A percentile compares a stretch with the other conserved stretches of the same genome.
phyloP scores from a whole-genome alignment of 176 grass and related monocot genomes.

The Musa schizocarpa region DNA sequence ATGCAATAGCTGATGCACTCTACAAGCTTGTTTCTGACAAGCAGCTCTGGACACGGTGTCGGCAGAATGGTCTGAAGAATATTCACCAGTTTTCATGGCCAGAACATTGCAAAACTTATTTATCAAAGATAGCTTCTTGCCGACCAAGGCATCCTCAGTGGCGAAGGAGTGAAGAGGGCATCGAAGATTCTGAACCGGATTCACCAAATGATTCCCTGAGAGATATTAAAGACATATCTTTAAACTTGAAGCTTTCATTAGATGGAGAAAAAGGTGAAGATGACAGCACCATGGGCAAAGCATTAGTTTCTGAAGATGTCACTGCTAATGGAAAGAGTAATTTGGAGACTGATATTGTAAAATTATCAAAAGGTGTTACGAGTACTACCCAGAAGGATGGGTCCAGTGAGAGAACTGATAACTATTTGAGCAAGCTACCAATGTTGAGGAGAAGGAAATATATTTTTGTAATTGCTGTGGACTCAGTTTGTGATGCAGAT shows the following conservation, averaged over 20 bases:
- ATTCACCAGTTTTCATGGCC: constrained; percentile 52
- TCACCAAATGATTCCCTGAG: constrained; percentile 37
- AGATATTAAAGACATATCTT: constrained; percentile 44
- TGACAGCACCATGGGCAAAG: constrained; percentile 1
- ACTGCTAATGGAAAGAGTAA: constrained; percentile 23
- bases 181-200: constrained; percentile 37
- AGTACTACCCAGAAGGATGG: constrained; percentile 8
- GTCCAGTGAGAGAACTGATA: constrained; percentile 24
- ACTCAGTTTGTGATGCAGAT: constrained; percentile 29
- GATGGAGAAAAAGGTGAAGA: constrained; percentile 36
- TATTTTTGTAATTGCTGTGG: constrained; percentile 44
- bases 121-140: constrained; percentile 31
- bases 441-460: constrained; percentile 41
- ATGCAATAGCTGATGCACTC: constrained; percentile 45
- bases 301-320: not conserved
- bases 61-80: constrained; percentile 48
- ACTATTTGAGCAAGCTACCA: constrained; percentile 27
- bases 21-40: constrained; percentile 58
- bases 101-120: constrained; percentile 49
- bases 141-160: constrained; percentile 48
- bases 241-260: constrained; percentile 47
- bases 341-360: constrained; percentile 26
- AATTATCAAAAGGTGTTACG: constrained; percentile 22
- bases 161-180: constrained; percentile 33
- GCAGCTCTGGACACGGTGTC: constrained; percentile 44